These are phyloP conservation scores for Saccharomyces hybrid DNA, from an alignment of 1,139 yeast genomes.

Conservation along the genomic window DNA sequence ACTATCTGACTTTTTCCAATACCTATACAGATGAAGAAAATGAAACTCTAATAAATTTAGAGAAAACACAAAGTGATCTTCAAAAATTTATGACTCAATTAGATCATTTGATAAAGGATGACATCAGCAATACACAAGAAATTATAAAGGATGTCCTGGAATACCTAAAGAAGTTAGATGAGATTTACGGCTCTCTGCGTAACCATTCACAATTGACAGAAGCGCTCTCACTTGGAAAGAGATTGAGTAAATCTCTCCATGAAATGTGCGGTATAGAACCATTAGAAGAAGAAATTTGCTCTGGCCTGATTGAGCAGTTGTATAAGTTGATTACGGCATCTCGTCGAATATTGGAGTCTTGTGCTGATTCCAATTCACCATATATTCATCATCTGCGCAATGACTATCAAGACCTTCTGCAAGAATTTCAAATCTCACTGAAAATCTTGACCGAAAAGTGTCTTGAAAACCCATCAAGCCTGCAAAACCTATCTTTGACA, in stretches of 20 bases:
- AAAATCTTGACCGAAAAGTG: conserved; percentile 25
- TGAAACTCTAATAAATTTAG: conserved; percentile 19
- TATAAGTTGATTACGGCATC: conserved; percentile 12
- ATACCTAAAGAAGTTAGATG: conserved; percentile 25
- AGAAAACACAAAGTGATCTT: conserved; percentile 19
- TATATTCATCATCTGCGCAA: conserved; percentile 23
- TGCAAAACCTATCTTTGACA: conserved; percentile 11
- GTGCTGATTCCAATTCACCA: conserved; percentile 23
- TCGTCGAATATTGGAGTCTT: conserved; percentile 11
- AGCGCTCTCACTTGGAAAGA: conserved; percentile 14
- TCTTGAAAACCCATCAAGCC: conserved; percentile 13
- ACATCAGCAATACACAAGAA: conserved; percentile 20
- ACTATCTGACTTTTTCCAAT: conserved; percentile 23
- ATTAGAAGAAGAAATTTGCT: conserved; percentile 16
- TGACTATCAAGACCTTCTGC: conserved; percentile 26
- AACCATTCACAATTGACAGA: conserved; percentile 17
- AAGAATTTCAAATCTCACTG: conserved; percentile 25
- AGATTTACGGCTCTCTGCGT: conserved; percentile 14
- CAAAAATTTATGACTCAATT: conserved; percentile 18
- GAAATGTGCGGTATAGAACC: conserved; percentile 23
- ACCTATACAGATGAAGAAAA: conserved; percentile 18
- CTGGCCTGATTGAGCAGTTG: conserved; percentile 18
- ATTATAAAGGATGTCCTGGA: conserved; percentile 22
- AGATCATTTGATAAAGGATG: conserved; percentile 16
- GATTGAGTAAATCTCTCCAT: conserved; percentile 24